Base-by-base conservation (phyloP, 768 basidiomycete genomes). In the Leucocoprinus sp. region DNA sequence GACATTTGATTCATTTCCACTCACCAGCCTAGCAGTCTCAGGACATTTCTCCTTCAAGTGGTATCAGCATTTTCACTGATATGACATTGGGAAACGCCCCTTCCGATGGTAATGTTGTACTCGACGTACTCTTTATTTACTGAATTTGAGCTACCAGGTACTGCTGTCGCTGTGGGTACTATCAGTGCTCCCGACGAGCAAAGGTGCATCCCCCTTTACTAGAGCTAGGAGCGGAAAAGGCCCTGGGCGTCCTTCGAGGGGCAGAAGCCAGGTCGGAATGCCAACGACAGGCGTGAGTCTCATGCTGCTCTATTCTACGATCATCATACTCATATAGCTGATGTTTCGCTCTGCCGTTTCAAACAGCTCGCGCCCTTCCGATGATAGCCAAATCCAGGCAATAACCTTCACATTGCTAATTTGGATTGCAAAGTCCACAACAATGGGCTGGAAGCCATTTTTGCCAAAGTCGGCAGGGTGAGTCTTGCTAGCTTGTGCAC, bases 361-460 rank as follows among this genome's bases (percentile, higher is more conserved):
- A 31, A 11, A 31, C 31, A 31, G 31, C n/a, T 31, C 31, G n/a
- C 71, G 66, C 35, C 61, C 59, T 31, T 61, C 55, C 52, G 83
- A 80, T 48, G 67, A 68, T 60, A 73, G 70, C 44, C 81, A 27
- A 81, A 82, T 56, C 80, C 79, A 5, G 80, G 80, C 49, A 82
- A 82, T 56, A 82, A 82, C 57, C 65, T 78, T 12, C 75, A 78
- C 50, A 71, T 82, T 51, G 80, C 80, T 18, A 73, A 77, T 19
- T 64, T 82, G 24, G 73, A 70, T 37, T 71, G 71, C 52, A 69
- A 65, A 55, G 66, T 76, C 48, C 90, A 92, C 57, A 86, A 85
- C 27, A 80, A 85, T 44, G 84, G 90, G 55, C 83, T 99, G 45
- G 92, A 96, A 64, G 77, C 80, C 11, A 78, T 80, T 6, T 99